Conservation (phyloP, 2,329 filamentous ascomycete species). For the Chrysoporthe cubensis region DNA sequence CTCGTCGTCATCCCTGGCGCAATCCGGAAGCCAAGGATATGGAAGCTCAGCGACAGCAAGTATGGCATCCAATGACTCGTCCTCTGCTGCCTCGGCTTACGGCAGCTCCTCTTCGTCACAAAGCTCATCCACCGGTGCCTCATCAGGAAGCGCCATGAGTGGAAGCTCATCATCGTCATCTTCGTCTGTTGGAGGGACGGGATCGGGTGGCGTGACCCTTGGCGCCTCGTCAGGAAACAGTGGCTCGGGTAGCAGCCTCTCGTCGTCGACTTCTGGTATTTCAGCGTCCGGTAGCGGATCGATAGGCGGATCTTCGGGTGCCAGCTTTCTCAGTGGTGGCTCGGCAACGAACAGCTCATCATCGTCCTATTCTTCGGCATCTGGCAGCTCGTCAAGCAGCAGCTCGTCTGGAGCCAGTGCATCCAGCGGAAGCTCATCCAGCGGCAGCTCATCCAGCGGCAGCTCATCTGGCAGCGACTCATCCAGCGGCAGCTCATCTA, state of each 20-base stretch:
- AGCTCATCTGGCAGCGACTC: too few species aligned
- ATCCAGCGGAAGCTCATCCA: background rate
- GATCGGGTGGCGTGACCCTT: background rate
- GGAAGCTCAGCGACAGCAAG: background rate
- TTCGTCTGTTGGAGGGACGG: background rate
- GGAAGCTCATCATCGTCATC: background rate
- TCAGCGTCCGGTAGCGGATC: background rate
- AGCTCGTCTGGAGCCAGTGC: background rate
- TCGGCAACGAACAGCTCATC: slow-evolving; percentile 1
- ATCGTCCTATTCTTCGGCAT: background rate
- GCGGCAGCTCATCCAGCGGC: too few species aligned
- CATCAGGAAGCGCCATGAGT: background rate
- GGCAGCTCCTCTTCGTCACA: background rate
- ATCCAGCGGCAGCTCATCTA: background rate
- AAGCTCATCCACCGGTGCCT: background rate
- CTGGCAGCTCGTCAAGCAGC: background rate
- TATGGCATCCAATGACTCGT: background rate
- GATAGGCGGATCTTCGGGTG: background rate
- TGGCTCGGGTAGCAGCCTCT: background rate
- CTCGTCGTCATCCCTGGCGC: background rate
- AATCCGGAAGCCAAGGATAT: background rate
- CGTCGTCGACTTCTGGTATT: background rate
- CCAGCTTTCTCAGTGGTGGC: background rate
- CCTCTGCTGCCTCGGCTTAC: slow-evolving; percentile 7
- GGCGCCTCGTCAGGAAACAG: background rate